Evolutionary conservation across 192 early-diverging fungal genomes (phyloP), one percentile per base, ranked within the genome.

Genomic region (Globomyces pollinis-pini): DNA sequence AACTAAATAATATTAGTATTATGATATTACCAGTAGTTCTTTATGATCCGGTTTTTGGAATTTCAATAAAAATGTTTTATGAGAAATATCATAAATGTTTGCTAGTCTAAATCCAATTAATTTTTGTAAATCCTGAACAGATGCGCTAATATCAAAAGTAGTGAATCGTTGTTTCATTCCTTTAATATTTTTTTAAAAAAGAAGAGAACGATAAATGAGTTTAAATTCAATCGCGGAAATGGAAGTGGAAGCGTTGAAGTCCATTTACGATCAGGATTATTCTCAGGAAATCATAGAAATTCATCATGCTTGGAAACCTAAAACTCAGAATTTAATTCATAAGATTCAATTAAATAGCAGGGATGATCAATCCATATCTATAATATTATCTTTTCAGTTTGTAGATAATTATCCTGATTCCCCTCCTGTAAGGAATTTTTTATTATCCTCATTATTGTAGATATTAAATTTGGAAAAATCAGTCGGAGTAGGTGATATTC

Each of bases 61-160:
- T 64, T 96, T 97, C 67, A 95, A 79, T 18, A 98, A 74, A 61
- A 88, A 90, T 45, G 92, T 96, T 67, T 88, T 87, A 5, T 77
- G 56, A 54, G 89, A 94, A 60, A 93, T 80, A 74, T 96, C 94
- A 68, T 97, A 98, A n/a, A 97, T 64, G 54, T 96, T 96, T 65
- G 93, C 89, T 15, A 98, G 73, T 6, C 96, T 89, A 41, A 94
- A 69, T 2, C 90, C 93, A 7, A 91, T 76, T 18, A 95, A 55
- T 80, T 80, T 62, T 28, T 74, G 71, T 12, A 94, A 69, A 31
- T 88, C 86, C 16, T 85, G 72, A 1, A 91, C 89, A 8, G 82
- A 83, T 5, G 91, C 88, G 18, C 88, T 81, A 20, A 93, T 84
- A 58, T 98, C 95, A 30, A 98, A 71, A 1, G 88, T 84, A 18